A percentile compares a stretch with the other conserved stretches of the same genome.
phyloP scores from a whole-genome alignment of 352 stramenopile genomes.

The Globisporangium cylindrosporum region DNA sequence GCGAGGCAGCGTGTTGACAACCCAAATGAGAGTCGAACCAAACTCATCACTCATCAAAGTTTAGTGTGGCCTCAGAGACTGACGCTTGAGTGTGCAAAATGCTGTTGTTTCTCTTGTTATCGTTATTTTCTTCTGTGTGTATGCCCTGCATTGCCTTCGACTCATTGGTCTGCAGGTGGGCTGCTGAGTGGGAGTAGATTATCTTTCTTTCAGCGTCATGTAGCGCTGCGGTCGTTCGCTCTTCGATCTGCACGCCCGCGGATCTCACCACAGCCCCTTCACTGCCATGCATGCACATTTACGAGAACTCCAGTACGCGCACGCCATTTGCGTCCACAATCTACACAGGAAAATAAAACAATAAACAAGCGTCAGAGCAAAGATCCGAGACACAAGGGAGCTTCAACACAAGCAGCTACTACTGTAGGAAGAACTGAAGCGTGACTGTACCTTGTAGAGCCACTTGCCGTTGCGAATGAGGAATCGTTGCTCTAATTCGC shows the following conservation, averaged over 20 bases:
- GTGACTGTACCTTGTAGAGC: conserved; percentile 61
- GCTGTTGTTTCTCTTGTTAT: conserved; percentile 3
- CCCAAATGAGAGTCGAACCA: not conserved
- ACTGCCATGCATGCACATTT: conserved; percentile 1
- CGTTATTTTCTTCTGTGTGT: not conserved
- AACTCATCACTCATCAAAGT: not conserved
- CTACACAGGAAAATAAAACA: not conserved
- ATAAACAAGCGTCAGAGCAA: not conserved
- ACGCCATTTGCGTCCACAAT: conserved; percentile 23
- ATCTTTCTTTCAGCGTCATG: not conserved
- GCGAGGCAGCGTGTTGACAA: no score
- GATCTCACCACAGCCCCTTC: not conserved
- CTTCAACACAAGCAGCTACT: not conserved
- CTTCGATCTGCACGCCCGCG: not conserved
- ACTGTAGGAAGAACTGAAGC: not conserved
- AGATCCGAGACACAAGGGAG: not conserved
- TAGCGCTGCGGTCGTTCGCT: not conserved
- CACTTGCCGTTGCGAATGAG: conserved; percentile 86
- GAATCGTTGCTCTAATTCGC: conserved; percentile 81
- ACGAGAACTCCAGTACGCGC: conserved; percentile 23
- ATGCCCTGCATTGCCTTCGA: not conserved
- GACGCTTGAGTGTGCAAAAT: not conserved
- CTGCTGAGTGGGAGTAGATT: not conserved
- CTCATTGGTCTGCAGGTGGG: not conserved
- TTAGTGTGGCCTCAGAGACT: not conserved